These are phyloP conservation scores for Blastobotrys americana DNA, from an alignment of 805 yeast species.

Conservation along the genomic window DNA sequence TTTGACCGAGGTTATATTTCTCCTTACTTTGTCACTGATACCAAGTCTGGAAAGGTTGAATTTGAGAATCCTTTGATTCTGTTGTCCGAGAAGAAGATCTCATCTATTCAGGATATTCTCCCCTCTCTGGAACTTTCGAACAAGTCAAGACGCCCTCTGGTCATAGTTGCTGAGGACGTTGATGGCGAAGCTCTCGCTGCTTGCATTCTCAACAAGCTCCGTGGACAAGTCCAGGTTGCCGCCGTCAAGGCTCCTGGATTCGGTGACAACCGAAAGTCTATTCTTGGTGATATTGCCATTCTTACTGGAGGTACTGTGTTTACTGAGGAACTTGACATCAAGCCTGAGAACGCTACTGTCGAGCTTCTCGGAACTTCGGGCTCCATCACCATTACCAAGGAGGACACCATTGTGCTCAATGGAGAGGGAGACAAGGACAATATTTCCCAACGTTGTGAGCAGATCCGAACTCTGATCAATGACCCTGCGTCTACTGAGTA, in stretches of 20 bases:
- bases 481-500: slow-evolving; percentile 71
- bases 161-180: slow-evolving; percentile 89
- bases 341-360: slow-evolving; percentile 88
- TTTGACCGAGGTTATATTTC: slow-evolving; percentile 96
- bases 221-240: slow-evolving; percentile 97
- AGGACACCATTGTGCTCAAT: slow-evolving; percentile 87
- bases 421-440: slow-evolving; percentile 84
- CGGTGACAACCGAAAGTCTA: slow-evolving; percentile 97
- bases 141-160: slow-evolving; percentile 86
- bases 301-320: slow-evolving; percentile 82
- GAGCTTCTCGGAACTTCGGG: slow-evolving; percentile 90
- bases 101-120: slow-evolving; percentile 80
- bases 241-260: slow-evolving; percentile 99
- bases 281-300: slow-evolving; percentile 90
- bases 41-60: slow-evolving; percentile 88
- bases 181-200: slow-evolving; percentile 99
- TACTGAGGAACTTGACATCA: slow-evolving; percentile 90
- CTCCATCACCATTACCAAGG: slow-evolving; percentile 86
- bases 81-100: slow-evolving; percentile 86
- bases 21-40: slow-evolving; percentile 91
- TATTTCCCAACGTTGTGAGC: slow-evolving; percentile 84
- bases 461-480: slow-evolving; percentile 74
- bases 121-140: slow-evolving; percentile 92
- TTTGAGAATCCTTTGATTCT: slow-evolving; percentile 87
- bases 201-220: slow-evolving; percentile 90